Percentiles rank a stretch among this genome's conserved stretches.
Conservation (phyloP, 2,329 filamentous ascomycete species). For the Diaporthe citrichinensis region DNA sequence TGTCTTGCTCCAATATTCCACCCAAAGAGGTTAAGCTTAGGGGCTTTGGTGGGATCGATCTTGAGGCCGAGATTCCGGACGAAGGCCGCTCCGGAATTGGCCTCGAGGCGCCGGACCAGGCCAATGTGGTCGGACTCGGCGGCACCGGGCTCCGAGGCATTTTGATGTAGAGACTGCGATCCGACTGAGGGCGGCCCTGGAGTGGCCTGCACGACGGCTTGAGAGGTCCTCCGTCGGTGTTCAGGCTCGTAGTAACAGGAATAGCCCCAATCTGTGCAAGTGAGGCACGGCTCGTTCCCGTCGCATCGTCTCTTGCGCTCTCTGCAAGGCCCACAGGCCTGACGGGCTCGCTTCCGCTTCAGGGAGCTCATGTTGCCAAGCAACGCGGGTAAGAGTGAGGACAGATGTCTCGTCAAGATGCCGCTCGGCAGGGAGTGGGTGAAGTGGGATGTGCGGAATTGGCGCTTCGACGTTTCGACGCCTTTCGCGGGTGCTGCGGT, state of each 20-base stretch:
- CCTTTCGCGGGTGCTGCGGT: conserved; percentile 1
- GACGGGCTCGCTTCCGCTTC: conserved; percentile 56
- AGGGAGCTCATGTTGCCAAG: conserved; percentile 2
- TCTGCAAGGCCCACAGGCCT: conserved; percentile 66
- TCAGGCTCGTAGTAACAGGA: conserved; percentile 61
- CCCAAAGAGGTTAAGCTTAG: conserved; percentile 67
- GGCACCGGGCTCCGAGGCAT: conserved; percentile 6
- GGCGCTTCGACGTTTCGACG: background rate
- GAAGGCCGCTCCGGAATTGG: conserved; percentile 71
- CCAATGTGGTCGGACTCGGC: conserved; percentile 44
- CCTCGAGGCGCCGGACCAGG: conserved; percentile 62
- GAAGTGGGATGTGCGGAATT: conserved; percentile 21
- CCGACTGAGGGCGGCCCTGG: conserved; percentile 27
- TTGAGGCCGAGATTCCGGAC: conserved; percentile 65
- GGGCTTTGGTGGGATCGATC: conserved; percentile 66
- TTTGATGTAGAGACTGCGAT: background rate
- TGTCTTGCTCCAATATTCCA: conserved; percentile 62
- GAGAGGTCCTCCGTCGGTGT: conserved; percentile 37
- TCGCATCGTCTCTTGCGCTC: conserved; percentile 71
- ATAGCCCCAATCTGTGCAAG: conserved; percentile 67
- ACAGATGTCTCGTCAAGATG: background rate
- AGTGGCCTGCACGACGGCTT: background rate
- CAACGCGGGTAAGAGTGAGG: background rate
- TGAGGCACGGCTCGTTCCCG: conserved; percentile 65
- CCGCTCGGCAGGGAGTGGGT: background rate